Evolutionary conservation across 371 early-diverging fungal species (phyloP).

Genomic region (Mycotypha africana): DNA sequence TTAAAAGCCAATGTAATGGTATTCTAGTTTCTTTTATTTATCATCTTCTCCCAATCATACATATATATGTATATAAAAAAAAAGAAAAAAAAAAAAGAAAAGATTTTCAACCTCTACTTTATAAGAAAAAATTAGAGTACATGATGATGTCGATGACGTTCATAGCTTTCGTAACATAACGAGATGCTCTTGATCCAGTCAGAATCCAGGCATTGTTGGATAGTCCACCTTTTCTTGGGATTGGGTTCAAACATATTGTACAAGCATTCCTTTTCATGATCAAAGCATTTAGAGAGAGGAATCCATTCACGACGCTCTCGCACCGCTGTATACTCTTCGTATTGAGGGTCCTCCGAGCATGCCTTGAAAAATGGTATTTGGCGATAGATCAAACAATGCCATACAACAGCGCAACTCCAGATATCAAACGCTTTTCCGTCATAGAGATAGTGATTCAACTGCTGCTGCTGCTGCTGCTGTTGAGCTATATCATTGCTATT

Average conservation of each 20-base stretch:
- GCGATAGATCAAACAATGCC: constrained; percentile 72
- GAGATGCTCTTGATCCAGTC: constrained; percentile 37
- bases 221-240: constrained; percentile 39
- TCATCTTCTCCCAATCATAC: too few species aligned
- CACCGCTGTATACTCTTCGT: constrained; percentile 44
- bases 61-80: too few species aligned
- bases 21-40: too few species aligned
- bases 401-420: constrained; percentile 83
- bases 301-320: constrained; percentile 30
- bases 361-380: constrained; percentile 59
- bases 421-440: constrained; percentile 73
- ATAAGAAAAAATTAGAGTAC: constrained; percentile 1
- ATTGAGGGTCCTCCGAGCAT: constrained; percentile 54
- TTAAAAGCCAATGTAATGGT: too few species aligned
- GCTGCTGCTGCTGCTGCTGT: too few species aligned
- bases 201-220: constrained; percentile 32
- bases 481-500: too few species aligned
- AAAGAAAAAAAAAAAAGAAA: too few species aligned
- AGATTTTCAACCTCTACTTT: too few species aligned
- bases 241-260: constrained; percentile 47
- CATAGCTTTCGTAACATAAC: constrained; percentile 28
- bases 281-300: constrained; percentile 44
- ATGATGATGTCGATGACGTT: constrained; percentile 21
- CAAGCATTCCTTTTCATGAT: constrained; percentile 23
- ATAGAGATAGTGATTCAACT: too few species aligned